Evolutionary conservation across 164 flowering plant species (phyloP).

Genomic region (Piper longum): DNA sequence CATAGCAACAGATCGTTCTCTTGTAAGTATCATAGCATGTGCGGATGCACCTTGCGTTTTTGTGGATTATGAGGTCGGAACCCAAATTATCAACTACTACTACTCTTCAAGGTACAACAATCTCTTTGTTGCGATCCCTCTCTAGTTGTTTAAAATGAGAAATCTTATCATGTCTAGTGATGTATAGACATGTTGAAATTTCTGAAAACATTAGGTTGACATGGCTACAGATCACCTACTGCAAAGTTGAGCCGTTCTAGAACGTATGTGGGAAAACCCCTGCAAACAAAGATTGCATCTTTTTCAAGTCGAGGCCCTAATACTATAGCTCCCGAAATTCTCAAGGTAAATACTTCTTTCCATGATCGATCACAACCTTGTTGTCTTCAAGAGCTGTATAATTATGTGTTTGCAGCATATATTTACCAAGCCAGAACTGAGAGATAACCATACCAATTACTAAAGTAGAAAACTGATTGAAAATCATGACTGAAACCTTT

Average conservation of each 20-base stretch:
- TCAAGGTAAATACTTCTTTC: conserved; percentile 18
- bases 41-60: background rate
- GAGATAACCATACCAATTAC: no score
- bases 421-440: background rate
- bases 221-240: conserved; percentile 1
- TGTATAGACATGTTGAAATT: background rate
- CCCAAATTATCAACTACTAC: background rate
- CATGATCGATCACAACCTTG: background rate
- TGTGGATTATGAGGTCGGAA: background rate
- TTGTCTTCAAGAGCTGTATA: no score
- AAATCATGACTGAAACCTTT: background rate
- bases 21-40: background rate
- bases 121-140: background rate
- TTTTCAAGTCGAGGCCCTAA: conserved; percentile 43
- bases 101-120: background rate
- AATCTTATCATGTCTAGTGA: no score
- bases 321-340: conserved; percentile 21
- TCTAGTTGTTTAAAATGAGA: background rate
- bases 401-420: conserved; percentile 12
- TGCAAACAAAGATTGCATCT: conserved; percentile 15
- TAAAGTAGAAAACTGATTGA: no score
- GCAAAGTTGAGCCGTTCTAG: conserved; percentile 2
- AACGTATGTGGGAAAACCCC: background rate
- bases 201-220: background rate
- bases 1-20: background rate